Conservation (phyloP, 2,329 filamentous ascomycete species). For the Pestalotiopsis sp. region DNA sequence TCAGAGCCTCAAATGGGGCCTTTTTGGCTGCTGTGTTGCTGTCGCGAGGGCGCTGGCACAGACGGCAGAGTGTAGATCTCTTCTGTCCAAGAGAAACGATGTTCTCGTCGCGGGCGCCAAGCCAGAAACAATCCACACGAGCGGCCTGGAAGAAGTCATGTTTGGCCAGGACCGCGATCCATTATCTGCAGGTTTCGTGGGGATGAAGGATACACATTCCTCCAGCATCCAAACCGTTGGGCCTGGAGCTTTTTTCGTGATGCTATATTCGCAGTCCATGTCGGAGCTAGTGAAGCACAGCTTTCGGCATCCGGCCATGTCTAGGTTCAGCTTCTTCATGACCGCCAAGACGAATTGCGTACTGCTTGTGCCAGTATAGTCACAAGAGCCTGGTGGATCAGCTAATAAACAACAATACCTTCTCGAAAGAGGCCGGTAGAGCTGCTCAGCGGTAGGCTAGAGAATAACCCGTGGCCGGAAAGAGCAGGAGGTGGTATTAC, state of each 20-base stretch:
- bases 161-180: neutral
- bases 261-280: too few relatives aligned
- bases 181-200: neutral
- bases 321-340: too few relatives aligned
- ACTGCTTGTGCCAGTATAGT: too few relatives aligned
- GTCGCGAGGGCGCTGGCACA: neutral
- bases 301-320: too few relatives aligned
- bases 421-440: neutral
- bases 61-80: neutral
- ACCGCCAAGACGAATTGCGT: too few relatives aligned
- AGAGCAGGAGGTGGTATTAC: neutral
- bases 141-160: neutral
- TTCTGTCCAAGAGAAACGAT: neutral
- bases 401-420: neutral
- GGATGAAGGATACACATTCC: neutral
- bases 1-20: constrained; percentile 6
- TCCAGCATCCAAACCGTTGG: neutral
- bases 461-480: neutral
- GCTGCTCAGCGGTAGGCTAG: neutral
- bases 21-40: neutral
- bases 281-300: too few relatives aligned
- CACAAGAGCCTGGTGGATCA: too few relatives aligned
- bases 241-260: too few relatives aligned
- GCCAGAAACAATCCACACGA: neutral
- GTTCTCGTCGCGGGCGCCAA: neutral